A percentile compares a stretch with the other conserved stretches of the same genome.
These are phyloP conservation scores for Odontarrhena argentea DNA, from an alignment of 345 rosid genomes.

Conservation along the genomic window DNA sequence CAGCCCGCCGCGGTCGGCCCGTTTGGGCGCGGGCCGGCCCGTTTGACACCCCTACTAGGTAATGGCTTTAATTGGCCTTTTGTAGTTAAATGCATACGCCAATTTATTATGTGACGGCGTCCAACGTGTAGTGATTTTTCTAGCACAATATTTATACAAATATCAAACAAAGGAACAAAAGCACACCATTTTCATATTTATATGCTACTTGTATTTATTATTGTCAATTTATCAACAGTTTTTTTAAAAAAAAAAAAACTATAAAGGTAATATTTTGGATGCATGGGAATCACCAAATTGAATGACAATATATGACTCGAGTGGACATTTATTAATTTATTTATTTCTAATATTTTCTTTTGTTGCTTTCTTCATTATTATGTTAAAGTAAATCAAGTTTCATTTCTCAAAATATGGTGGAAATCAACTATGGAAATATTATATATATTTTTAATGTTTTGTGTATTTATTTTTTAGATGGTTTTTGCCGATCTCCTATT, in stretches of 20 bases:
- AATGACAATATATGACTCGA: slow-evolving; percentile 34
- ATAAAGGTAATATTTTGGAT: slow-evolving; percentile 25
- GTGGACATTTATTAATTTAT: slow-evolving; percentile 28
- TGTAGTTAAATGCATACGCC: slow-evolving; percentile 9
- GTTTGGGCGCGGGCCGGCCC: no score
- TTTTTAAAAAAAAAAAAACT: neutral
- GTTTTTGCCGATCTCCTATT: neutral
- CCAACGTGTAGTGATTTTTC: slow-evolving; percentile 26
- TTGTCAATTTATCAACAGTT: neutral
- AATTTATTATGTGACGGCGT: slow-evolving; percentile 28
- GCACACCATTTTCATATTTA: slow-evolving; percentile 6
- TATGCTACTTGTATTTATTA: slow-evolving; percentile 15
- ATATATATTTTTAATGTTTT: neutral
- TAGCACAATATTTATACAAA: neutral
- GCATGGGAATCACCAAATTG: slow-evolving; percentile 35
- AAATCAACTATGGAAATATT: neutral
- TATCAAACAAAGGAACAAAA: neutral
- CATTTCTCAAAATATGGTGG: slow-evolving; percentile 2
- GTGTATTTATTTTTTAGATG: no score
- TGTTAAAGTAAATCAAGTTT: neutral
- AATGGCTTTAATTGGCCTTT: slow-evolving; percentile 37
- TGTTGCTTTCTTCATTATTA: neutral
- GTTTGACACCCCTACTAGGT: no score
- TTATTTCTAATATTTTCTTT: neutral
- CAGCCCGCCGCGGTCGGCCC: no score